A percentile compares a stretch with the other conserved stretches of the same genome.
Conservation (phyloP, 768 basidiomycete genomes). For the Tremella mesenterica region DNA sequence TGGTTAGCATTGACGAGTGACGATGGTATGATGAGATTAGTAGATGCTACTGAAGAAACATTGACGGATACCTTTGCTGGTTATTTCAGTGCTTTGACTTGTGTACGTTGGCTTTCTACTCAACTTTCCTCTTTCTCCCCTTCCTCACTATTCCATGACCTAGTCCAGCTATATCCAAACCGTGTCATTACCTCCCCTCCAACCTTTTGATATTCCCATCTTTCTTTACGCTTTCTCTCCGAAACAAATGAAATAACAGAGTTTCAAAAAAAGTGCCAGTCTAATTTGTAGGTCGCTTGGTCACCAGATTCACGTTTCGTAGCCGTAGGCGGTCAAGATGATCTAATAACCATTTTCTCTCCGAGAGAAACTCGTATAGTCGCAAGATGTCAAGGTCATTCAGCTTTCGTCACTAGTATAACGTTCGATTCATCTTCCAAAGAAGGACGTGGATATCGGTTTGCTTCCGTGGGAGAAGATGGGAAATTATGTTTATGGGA, state of each 20-base stretch:
- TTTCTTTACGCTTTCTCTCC: too few relatives aligned
- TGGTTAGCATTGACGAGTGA: conserved; percentile 83
- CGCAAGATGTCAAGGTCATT: conserved; percentile 93
- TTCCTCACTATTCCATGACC: too few relatives aligned
- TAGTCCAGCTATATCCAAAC: too few relatives aligned
- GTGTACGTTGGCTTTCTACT: too few relatives aligned
- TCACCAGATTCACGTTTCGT: conserved; percentile 93
- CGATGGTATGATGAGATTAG: conserved; percentile 81
- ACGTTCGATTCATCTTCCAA: conserved; percentile 80
- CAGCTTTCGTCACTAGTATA: conserved; percentile 81
- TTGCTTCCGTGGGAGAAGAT: conserved; percentile 93
- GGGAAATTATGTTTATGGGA: conserved; percentile 96
- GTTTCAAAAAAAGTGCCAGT: neutral
- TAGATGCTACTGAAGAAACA: conserved; percentile 81
- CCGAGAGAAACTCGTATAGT: conserved; percentile 90
- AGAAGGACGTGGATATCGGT: conserved; percentile 82
- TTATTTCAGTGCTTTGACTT: conserved; percentile 86
- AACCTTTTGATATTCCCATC: too few relatives aligned
- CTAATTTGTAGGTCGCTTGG: conserved; percentile 57
- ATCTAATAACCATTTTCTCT: conserved; percentile 86
- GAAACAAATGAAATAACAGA: neutral
- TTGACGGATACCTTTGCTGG: conserved; percentile 89
- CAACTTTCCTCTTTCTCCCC: too few relatives aligned
- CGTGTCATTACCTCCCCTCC: too few relatives aligned
- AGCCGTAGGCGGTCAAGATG: conserved; percentile 91